phyloP scores from a whole-genome alignment of 139 green algal species.

The Marvania coccoides region DNA sequence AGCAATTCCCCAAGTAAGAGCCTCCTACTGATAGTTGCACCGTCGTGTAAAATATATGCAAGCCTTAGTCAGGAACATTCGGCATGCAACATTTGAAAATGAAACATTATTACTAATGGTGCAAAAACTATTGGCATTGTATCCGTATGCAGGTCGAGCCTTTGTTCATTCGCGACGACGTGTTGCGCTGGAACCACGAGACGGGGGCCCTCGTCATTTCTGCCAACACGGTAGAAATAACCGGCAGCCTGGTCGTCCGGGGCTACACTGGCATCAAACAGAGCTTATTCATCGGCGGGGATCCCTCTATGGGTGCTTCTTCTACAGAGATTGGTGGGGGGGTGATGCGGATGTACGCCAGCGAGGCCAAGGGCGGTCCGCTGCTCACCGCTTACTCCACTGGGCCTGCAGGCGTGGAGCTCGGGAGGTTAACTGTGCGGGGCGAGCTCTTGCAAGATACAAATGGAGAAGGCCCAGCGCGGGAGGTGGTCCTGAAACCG shows the following conservation, averaged over 20 bases:
- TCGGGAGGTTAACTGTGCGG: neutral
- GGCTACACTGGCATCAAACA: neutral
- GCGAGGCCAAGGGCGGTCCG: neutral
- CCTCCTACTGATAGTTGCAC: no score
- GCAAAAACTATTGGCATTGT: no score
- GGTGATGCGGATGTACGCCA: neutral
- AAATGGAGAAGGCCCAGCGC: no score
- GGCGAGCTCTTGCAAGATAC: neutral
- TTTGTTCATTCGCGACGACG: no score
- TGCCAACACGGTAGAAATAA: neutral
- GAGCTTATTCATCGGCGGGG: conserved; percentile 5
- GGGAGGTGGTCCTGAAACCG: no score
- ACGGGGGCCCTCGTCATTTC: neutral
- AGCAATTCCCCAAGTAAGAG: no score
- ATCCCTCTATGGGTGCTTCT: neutral
- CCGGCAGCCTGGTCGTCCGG: neutral
- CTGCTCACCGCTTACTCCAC: neutral
- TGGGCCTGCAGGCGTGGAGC: neutral
- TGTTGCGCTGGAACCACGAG: neutral
- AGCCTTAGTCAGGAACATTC: no score
- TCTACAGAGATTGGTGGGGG: neutral
- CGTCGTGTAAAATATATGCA: no score
- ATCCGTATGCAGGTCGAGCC: no score
- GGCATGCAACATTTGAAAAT: no score
- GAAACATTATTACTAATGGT: no score